Evolutionary conservation across 2,329 filamentous ascomycete species (phyloP).

Genomic region (Rutstroemia sp.): DNA sequence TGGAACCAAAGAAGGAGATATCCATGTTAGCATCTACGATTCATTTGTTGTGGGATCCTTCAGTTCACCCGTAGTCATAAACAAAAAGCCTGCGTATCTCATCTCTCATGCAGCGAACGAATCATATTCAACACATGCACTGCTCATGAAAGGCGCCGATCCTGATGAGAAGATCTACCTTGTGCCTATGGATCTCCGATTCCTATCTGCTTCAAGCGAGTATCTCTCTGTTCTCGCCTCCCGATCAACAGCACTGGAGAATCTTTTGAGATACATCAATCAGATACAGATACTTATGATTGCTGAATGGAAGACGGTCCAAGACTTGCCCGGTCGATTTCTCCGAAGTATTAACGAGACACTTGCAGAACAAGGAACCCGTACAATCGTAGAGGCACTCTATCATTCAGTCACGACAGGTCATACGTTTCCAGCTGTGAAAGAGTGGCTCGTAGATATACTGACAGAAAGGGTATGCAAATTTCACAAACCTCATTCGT

Average conservation of each 20-base stretch:
- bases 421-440: conserved; percentile 65
- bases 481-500: neutral
- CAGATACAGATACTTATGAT: conserved; percentile 74
- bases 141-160: conserved; percentile 49
- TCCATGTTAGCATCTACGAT: conserved; percentile 79
- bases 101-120: conserved; percentile 64
- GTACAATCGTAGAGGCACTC: conserved; percentile 65
- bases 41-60: conserved; percentile 73
- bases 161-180: conserved; percentile 44
- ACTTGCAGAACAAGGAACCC: conserved; percentile 56
- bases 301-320: conserved; percentile 74
- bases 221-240: conserved; percentile 79
- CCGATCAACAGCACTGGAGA: conserved; percentile 82
- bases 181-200: conserved; percentile 76
- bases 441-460: conserved; percentile 84
- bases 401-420: conserved; percentile 83
- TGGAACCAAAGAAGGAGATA: conserved; percentile 60
- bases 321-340: conserved; percentile 73
- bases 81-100: conserved; percentile 27
- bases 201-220: conserved; percentile 69
- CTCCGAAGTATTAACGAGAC: conserved; percentile 71
- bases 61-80: conserved; percentile 34
- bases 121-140: conserved; percentile 65
- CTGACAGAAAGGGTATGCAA: conserved; percentile 64
- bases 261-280: conserved; percentile 74